Evolutionary conservation across 139 green algal genomes (phyloP).

Genomic region (Tetraselmis striata): DNA sequence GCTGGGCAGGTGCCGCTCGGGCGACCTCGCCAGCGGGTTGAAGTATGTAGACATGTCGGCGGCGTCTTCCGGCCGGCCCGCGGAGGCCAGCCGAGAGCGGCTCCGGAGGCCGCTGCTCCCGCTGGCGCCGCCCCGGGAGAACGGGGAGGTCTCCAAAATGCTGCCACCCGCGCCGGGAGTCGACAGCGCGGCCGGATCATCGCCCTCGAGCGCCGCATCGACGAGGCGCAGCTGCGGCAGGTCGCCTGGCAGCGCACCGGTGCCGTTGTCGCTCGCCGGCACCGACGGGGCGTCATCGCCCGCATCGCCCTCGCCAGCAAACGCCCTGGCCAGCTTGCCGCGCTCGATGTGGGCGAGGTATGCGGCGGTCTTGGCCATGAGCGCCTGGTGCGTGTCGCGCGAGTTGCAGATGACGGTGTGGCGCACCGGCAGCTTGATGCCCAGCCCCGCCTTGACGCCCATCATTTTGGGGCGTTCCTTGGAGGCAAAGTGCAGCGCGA

Average conservation of each 20-base stretch:
- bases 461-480: not conserved
- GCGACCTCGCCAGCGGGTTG: not conserved
- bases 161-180: too few relatives aligned
- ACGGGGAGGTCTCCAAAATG: too few relatives aligned
- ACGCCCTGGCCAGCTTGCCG: not conserved
- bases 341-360: not conserved
- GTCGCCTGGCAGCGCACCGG: too few relatives aligned
- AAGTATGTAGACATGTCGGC: not conserved
- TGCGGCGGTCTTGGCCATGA: constrained; percentile 23
- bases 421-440: constrained; percentile 9
- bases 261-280: not conserved
- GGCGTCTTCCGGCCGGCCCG: not conserved
- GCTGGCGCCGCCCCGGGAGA: too few relatives aligned
- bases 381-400: constrained; percentile 25
- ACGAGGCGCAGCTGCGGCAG: too few relatives aligned
- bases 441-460: not conserved
- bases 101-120: too few relatives aligned
- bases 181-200: too few relatives aligned
- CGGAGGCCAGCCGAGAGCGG: too few relatives aligned
- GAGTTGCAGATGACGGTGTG: constrained; percentile 20
- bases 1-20: not conserved
- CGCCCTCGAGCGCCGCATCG: too few relatives aligned
- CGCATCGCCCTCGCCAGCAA: not conserved
- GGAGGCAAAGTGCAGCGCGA: not conserved
- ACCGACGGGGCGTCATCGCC: not conserved